These are phyloP conservation scores for Rhododendron simsii DNA, from an alignment of 148 eudicot species.

Conservation along the genomic window DNA sequence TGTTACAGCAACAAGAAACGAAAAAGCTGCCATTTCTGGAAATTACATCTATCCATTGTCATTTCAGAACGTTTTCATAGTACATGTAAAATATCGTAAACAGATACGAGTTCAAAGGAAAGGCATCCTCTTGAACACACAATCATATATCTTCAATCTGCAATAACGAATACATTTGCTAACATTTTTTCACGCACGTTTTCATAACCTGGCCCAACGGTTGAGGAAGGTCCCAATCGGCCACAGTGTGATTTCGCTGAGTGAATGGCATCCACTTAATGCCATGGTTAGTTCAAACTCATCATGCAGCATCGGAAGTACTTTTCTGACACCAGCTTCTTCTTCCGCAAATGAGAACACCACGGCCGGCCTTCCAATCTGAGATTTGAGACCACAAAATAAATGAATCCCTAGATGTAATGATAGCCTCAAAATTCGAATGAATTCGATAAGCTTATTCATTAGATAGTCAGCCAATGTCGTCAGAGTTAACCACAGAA, in stretches of 20 bases:
- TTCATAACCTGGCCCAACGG: conserved; percentile 44
- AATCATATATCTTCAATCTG: background rate
- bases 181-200: background rate
- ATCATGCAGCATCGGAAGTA: conserved; percentile 82
- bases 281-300: conserved; percentile 97
- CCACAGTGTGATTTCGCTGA: conserved; percentile 64
- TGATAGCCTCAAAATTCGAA: background rate
- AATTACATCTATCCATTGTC: background rate
- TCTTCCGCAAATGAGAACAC: conserved; percentile 89
- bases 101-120: conserved; percentile 16
- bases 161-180: background rate
- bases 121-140: conserved; percentile 10
- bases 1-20: background rate
- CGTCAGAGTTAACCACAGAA: background rate
- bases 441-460: background rate
- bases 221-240: conserved; percentile 78
- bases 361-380: conserved; percentile 93
- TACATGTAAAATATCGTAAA: background rate
- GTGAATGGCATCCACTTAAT: conserved; percentile 81
- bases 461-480: background rate
- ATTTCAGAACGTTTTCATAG: background rate
- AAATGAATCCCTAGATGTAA: background rate
- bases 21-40: background rate
- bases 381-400: background rate
- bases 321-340: conserved; percentile 81